Evolutionary conservation across 495 filamentous ascomycete species (phyloP).

Genomic region (Oidiodendron maius): DNA sequence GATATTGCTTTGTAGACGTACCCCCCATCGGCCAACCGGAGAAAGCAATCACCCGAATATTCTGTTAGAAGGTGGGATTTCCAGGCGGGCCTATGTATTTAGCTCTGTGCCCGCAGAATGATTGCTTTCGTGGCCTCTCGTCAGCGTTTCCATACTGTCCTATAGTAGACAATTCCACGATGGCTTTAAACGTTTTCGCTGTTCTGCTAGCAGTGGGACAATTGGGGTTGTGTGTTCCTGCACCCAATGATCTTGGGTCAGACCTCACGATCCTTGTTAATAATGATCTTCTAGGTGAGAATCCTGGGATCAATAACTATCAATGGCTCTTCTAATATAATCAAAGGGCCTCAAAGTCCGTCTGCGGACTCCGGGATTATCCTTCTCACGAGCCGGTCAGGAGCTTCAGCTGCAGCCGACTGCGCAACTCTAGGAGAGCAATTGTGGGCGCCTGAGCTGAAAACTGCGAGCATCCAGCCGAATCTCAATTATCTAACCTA

Average conservation of each 20-base stretch:
- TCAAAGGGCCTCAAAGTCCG: conserved; percentile 29
- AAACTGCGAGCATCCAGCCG: conserved; percentile 28
- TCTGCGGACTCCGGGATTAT: conserved; percentile 33
- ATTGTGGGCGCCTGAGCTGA: conserved; percentile 33
- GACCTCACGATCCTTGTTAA: conserved; percentile 16
- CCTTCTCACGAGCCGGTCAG: conserved; percentile 26
- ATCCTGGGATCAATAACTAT: too few relatives aligned
- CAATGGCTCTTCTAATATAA: too few relatives aligned
- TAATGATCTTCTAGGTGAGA: conserved; percentile 17
- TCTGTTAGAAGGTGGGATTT: too few relatives aligned
- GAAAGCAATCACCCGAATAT: too few relatives aligned
- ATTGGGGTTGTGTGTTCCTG: conserved; percentile 4
- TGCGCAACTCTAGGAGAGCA: conserved; percentile 36
- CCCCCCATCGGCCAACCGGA: too few relatives aligned
- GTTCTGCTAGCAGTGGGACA: conserved; percentile 6
- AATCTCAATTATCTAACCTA: conserved; percentile 36
- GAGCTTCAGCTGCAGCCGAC: conserved; percentile 21
- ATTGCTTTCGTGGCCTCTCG: too few relatives aligned
- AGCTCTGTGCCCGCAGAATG: too few relatives aligned
- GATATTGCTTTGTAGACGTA: too few relatives aligned
- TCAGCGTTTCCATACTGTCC: not conserved
- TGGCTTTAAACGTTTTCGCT: conserved; percentile 5
- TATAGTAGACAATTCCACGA: not conserved
- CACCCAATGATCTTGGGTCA: conserved; percentile 15
- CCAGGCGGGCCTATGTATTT: too few relatives aligned